phyloP scores from a whole-genome alignment of 768 basidiomycete genomes.

The Leucosporidium scottii region DNA sequence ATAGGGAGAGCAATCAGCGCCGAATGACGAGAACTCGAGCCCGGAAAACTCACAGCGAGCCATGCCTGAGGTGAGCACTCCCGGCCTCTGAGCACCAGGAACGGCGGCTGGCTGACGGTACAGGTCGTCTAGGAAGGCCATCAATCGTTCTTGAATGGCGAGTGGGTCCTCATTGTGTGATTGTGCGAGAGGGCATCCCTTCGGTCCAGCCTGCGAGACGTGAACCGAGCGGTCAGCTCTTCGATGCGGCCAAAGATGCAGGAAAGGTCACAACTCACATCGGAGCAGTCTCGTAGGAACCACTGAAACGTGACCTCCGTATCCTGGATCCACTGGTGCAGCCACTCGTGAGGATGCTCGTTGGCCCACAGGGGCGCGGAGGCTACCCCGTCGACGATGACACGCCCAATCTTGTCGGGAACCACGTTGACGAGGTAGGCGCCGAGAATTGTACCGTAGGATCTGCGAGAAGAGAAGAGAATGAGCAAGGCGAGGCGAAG shows the following conservation, averaged over 20 bases:
- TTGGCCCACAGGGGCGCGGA: not conserved
- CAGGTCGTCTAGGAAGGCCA: not conserved
- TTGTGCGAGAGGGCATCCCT: not conserved
- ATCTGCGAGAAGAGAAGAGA: not conserved
- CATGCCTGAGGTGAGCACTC: not conserved
- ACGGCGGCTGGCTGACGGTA: not conserved
- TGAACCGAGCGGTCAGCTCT: not conserved
- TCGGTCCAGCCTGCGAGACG: not conserved
- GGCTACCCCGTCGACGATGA: not conserved
- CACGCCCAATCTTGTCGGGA: not conserved
- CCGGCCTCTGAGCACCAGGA: not conserved
- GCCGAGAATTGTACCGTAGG: constrained; percentile 1
- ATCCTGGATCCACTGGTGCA: not conserved
- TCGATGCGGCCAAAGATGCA: not conserved
- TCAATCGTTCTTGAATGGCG: not conserved
- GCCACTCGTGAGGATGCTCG: not conserved
- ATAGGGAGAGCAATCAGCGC: not conserved
- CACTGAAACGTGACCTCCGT: not conserved
- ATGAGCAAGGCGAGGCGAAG: not conserved
- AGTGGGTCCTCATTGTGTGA: not conserved
- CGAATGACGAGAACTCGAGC: not conserved
- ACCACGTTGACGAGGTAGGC: constrained; percentile 6
- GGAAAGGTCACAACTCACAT: not conserved
- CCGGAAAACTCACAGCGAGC: not conserved
- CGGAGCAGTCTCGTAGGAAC: not conserved